Evolutionary conservation across 352 stramenopile species (phyloP).

Genomic region (Pythium rishiriense): DNA sequence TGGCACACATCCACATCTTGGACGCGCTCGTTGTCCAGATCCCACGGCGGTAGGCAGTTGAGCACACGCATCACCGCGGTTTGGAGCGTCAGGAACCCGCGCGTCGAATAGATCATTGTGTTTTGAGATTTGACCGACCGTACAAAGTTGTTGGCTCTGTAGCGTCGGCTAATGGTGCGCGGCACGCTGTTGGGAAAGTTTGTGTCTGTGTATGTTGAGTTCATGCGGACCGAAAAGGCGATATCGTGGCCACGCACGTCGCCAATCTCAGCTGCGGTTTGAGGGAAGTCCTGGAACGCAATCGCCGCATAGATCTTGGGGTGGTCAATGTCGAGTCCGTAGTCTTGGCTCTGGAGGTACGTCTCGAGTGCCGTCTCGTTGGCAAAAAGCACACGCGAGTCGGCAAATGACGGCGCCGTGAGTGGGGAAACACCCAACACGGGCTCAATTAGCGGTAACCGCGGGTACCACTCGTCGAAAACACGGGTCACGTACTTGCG

Average conservation of each 20-base stretch:
- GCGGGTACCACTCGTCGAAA: constrained; percentile 61
- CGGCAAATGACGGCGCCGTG: constrained; percentile 49
- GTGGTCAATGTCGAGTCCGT: constrained; percentile 42
- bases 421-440: constrained; percentile 45
- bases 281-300: constrained; percentile 55
- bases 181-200: constrained; percentile 45
- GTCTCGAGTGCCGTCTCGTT: constrained; percentile 50
- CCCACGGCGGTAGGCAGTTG: constrained; percentile 65
- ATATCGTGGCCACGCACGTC: constrained; percentile 38
- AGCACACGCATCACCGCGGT: constrained; percentile 64
- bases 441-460: constrained; percentile 42
- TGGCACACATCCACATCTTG: constrained; percentile 40
- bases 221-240: constrained; percentile 66
- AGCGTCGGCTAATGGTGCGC: constrained; percentile 32
- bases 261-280: constrained; percentile 34
- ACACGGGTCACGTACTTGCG: constrained; percentile 52
- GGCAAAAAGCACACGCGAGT: constrained; percentile 62
- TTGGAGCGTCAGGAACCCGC: constrained; percentile 76
- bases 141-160: constrained; percentile 24
- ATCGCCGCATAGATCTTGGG: constrained; percentile 75
- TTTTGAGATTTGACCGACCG: constrained; percentile 27
- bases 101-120: constrained; percentile 51
- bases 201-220: constrained; percentile 46
- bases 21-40: constrained; percentile 33
- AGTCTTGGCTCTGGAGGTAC: constrained; percentile 53